Evolutionary conservation across 306 rosid genomes (phyloP).

Genomic region (Trifolium fragiferum): DNA sequence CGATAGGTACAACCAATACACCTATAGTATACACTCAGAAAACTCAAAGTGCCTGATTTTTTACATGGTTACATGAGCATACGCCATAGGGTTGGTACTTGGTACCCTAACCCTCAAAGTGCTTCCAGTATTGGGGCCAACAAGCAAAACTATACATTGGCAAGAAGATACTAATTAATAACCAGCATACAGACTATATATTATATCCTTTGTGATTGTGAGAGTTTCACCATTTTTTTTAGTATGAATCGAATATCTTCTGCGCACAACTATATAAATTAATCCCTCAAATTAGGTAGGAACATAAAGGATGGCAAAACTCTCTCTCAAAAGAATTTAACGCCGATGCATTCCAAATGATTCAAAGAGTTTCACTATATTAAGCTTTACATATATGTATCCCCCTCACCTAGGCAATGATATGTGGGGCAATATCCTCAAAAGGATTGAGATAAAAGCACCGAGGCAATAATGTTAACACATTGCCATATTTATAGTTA

Average conservation of each 20-base stretch:
- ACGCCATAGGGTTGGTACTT: conserved; percentile 21
- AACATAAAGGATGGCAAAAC: no score
- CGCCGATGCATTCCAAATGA: no score
- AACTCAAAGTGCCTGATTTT: no score
- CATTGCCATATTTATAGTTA: conserved; percentile 34
- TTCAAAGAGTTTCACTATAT: neutral
- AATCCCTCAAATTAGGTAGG: no score
- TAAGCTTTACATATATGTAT: neutral
- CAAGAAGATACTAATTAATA: neutral
- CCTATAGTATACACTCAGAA: conserved; percentile 23
- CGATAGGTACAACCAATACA: neutral
- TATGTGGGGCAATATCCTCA: conserved; percentile 37
- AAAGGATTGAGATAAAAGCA: conserved; percentile 32
- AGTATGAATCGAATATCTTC: no score
- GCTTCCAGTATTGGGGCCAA: conserved; percentile 41
- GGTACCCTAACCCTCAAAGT: conserved; percentile 46
- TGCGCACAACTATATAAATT: no score
- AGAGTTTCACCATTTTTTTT: neutral
- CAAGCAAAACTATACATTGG: conserved; percentile 21
- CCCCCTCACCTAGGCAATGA: conserved; percentile 15
- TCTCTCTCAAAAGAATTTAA: no score
- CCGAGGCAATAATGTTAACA: conserved; percentile 25
- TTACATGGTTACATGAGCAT: conserved; percentile 1
- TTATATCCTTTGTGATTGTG: neutral
- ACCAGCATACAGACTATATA: neutral